These are phyloP conservation scores for Neurospora africana DNA, from an alignment of 495 filamentous ascomycete species.

Conservation along the genomic window DNA sequence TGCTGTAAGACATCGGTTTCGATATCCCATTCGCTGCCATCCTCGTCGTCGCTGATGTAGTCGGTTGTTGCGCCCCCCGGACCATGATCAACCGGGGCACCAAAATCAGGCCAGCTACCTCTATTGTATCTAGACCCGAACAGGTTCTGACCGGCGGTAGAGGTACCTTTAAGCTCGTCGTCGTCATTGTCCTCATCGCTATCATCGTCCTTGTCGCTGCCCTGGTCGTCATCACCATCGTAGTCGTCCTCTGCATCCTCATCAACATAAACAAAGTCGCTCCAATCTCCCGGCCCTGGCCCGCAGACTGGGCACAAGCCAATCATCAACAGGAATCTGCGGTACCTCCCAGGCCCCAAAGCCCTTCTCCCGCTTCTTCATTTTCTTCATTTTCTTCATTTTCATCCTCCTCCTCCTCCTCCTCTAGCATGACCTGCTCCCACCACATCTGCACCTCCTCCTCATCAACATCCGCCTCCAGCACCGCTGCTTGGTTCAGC, in stretches of 20 bases:
- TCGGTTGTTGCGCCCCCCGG: fast-evolving
- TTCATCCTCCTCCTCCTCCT: not conserved
- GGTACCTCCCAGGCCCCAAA: not conserved
- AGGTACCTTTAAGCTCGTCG: no score
- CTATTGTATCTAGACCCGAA: not conserved
- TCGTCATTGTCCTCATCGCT: no score
- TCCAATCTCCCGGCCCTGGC: no score
- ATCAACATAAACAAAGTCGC: no score
- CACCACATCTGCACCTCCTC: no score
- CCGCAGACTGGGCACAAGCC: no score
- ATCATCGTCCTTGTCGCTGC: not conserved
- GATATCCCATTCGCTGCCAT: not conserved
- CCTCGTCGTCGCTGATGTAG: not conserved
- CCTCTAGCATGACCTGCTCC: not conserved
- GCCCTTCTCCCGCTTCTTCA: not conserved
- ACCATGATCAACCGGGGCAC: no score
- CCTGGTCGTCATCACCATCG: not conserved
- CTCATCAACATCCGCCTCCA: not conserved
- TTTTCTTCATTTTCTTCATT: no score
- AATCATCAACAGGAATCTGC: no score
- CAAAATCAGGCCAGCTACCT: not conserved
- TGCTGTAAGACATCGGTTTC: not conserved
- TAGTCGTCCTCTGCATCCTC: no score
- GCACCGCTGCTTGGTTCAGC: not conserved
- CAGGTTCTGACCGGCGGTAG: not conserved